Conservation (phyloP, 345 rosid species). For the Isatis tinctoria region DNA sequence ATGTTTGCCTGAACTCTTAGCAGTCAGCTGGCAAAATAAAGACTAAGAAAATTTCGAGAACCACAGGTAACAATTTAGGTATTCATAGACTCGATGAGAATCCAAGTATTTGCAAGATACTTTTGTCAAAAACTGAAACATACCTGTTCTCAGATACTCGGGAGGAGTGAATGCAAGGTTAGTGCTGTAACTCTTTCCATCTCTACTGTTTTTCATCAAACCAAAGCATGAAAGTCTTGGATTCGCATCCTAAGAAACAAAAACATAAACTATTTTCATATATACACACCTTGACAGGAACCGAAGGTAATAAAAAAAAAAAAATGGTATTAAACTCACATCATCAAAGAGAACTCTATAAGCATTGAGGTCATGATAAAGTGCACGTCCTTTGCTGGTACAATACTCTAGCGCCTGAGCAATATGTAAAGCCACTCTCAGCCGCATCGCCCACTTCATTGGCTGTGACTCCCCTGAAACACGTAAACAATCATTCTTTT, state of each 20-base stretch:
- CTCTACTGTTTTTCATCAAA: constrained; percentile 87
- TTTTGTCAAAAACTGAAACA: not conserved
- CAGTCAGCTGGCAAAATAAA: not conserved
- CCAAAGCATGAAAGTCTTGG: constrained; percentile 86
- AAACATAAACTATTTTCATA: not conserved
- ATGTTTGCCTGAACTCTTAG: not conserved
- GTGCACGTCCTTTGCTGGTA: constrained; percentile 71
- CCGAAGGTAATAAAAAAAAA: not conserved
- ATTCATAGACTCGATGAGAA: too few relatives aligned
- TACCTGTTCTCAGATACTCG: constrained; percentile 84
- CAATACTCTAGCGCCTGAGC: constrained; percentile 87
- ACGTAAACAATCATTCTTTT: not conserved
- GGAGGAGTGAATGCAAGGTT: constrained; percentile 93
- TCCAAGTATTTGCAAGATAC: not conserved
- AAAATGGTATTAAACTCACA: constrained; percentile 31
- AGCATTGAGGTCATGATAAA: constrained; percentile 87
- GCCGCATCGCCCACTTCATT: constrained; percentile 90
- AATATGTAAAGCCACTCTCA: constrained; percentile 79
- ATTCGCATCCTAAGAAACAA: constrained; percentile 60
- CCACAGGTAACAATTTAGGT: not conserved
- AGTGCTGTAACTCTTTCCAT: constrained; percentile 93
- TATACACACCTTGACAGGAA: not conserved
- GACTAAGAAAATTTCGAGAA: not conserved
- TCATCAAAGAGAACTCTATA: constrained; percentile 83
- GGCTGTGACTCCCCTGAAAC: constrained; percentile 86